Conservation (phyloP, 192 early-diverging fungal species). For the Podila verticillata region DNA sequence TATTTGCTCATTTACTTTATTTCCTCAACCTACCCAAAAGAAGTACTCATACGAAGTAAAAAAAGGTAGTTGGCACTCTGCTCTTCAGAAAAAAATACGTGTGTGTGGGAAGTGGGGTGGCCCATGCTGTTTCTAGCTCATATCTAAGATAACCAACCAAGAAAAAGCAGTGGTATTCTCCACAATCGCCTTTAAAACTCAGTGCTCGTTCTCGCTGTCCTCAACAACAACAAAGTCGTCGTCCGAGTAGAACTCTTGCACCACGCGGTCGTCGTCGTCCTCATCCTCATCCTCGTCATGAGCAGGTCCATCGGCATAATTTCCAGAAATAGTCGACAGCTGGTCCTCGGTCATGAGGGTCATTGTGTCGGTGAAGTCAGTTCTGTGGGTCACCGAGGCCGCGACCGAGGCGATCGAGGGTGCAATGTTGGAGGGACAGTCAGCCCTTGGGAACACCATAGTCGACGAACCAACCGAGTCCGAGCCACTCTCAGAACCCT, state of each 20-base stretch:
- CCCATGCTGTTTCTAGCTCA: background rate
- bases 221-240: constrained; percentile 37
- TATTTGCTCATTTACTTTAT: too few relatives aligned
- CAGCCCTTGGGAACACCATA: constrained; percentile 57
- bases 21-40: too few relatives aligned
- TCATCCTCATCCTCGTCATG: constrained; percentile 1
- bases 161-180: background rate
- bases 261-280: constrained; percentile 11
- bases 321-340: constrained; percentile 24
- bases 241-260: constrained; percentile 27
- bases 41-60: too few relatives aligned
- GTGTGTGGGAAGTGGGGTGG: background rate
- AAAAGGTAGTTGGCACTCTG: background rate
- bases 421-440: constrained; percentile 25
- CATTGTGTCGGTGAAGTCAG: background rate
- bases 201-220: background rate
- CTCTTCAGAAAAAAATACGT: background rate
- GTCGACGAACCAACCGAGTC: constrained; percentile 50
- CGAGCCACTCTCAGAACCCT: constrained; percentile 45
- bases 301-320: background rate
- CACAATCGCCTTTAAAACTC: background rate
- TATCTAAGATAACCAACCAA: background rate
- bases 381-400: background rate
- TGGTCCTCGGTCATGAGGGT: constrained; percentile 12
- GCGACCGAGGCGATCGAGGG: constrained; percentile 9